These are phyloP conservation scores for Simplicillium sp. DNA, from an alignment of 2,329 filamentous ascomycete species.

Conservation along the genomic window DNA sequence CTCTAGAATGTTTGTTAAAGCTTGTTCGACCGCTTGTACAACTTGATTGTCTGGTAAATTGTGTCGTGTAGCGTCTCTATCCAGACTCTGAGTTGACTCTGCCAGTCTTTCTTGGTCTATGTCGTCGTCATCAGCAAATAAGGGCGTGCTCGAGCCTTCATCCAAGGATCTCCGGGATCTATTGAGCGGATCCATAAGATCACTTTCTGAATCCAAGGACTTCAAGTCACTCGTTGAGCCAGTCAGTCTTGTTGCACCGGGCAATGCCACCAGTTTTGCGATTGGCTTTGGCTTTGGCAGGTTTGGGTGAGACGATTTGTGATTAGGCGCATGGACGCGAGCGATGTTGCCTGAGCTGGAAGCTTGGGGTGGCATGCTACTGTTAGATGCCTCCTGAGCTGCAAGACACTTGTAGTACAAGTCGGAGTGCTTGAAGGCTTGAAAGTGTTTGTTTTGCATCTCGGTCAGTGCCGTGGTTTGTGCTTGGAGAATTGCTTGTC, in stretches of 20 bases:
- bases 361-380: no score
- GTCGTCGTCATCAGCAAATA: conserved; percentile 76
- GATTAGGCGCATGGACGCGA: conserved; percentile 8
- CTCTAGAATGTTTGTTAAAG: conserved; percentile 85
- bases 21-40: conserved; percentile 87
- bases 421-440: conserved; percentile 84
- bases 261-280: conserved; percentile 31
- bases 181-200: conserved; percentile 28
- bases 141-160: conserved; percentile 34
- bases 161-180: conserved; percentile 61
- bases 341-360: no score
- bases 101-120: conserved; percentile 58
- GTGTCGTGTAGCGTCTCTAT: conserved; percentile 49
- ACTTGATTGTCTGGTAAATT: conserved; percentile 64
- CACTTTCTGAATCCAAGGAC: conserved; percentile 24
- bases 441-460: conserved; percentile 73
- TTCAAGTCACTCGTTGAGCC: conserved; percentile 40
- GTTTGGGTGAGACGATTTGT: conserved; percentile 25
- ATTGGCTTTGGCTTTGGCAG: conserved; percentile 34
- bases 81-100: conserved; percentile 70
- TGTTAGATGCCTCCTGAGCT: conserved; percentile 58
- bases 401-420: conserved; percentile 94
- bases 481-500: conserved; percentile 69
- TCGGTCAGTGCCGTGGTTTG: conserved; percentile 78
- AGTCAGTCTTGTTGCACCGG: conserved; percentile 29